Base-by-base conservation (phyloP, 2,329 filamentous ascomycete genomes). In the Chaetomiaceae sp. region DNA sequence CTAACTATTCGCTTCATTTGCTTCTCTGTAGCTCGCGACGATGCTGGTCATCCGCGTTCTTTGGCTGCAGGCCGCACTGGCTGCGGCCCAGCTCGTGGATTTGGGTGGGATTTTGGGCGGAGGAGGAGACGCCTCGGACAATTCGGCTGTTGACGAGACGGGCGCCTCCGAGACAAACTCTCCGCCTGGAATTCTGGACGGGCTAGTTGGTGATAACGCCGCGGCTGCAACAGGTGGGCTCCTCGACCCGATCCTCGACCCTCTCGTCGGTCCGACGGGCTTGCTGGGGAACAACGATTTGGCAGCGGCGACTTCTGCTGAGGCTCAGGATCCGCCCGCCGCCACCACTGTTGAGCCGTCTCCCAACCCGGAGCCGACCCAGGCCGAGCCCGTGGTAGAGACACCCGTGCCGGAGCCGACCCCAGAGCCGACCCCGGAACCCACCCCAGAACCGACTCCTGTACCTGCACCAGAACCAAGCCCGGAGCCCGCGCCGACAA, bases 11-110 rank as follows among this genome's bases (percentile, higher is more conserved):
- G 10, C 5, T 44, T 40, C 21, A 13, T 4, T 44, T 34, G 5
- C 16, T 41, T 20, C 16, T 48, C 33, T 34, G 14, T 18, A 41
- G 30, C 47, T 45, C 48, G 37, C 23, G 33, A 54, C 29, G 53
- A 59, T 59, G 57, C 57, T 59, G 57, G 57, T 53, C 57, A 58
- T 59, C 53, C 55, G 48, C 44, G 33, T 57, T 52, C 34, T 59
- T 23, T 57, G 47, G 57, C 51, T 59, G 46, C 54, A 57, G 43
- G 57, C 53, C 44, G 41, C 44, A 44, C 57, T 59, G 55, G 57
- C 44, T 44, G 33, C 30, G 52, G 55, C 57, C 33, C 57, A 59
- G 54, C 50, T 56, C 20, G 10, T 43, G 3, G 25, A 48, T 40
- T 21, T 51, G 33, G 40, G 46, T 11, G 55, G 47, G 5, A 11